Conservation (phyloP, 164 flowering plant genomes). For the Taxillus chinensis region DNA sequence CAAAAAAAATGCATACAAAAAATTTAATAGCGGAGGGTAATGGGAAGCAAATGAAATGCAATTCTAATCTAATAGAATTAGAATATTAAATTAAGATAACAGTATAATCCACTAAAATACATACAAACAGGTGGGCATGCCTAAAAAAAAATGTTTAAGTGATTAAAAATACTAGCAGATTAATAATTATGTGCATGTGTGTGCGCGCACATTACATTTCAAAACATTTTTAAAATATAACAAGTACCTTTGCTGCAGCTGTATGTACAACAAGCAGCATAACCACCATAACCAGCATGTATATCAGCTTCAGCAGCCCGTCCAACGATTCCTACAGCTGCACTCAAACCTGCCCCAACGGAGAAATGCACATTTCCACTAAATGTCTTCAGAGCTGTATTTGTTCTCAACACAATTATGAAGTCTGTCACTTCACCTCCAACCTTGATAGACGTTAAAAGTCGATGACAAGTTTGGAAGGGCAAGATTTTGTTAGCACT, state of each 20-base stretch:
- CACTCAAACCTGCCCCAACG: slow-evolving; percentile 89
- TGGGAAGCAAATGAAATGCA: too few relatives aligned
- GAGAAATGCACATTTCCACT: slow-evolving; percentile 72
- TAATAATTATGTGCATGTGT: too few relatives aligned
- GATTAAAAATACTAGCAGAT: too few relatives aligned
- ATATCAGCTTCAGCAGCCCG: slow-evolving; percentile 82
- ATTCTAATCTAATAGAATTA: too few relatives aligned
- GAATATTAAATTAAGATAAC: too few relatives aligned
- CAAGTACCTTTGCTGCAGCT: slow-evolving; percentile 91
- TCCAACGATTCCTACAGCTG: slow-evolving; percentile 77
- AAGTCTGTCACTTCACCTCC: slow-evolving; percentile 96
- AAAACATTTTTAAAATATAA: not conserved
- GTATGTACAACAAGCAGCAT: slow-evolving; percentile 94
- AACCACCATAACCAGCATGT: slow-evolving; percentile 85
- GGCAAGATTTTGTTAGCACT: too few relatives aligned
- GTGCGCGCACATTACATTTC: too few relatives aligned
- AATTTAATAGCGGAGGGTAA: too few relatives aligned
- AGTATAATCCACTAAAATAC: too few relatives aligned
- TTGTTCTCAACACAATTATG: slow-evolving; percentile 78
- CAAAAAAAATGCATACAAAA: too few relatives aligned
- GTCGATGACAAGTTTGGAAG: not conserved
- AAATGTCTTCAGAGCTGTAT: slow-evolving; percentile 69
- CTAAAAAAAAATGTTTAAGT: too few relatives aligned
- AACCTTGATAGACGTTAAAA: slow-evolving; percentile 29
- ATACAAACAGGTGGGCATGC: too few relatives aligned